These are phyloP conservation scores for Bretschneidera sinensis DNA, from an alignment of 345 rosid genomes.

Conservation along the genomic window DNA sequence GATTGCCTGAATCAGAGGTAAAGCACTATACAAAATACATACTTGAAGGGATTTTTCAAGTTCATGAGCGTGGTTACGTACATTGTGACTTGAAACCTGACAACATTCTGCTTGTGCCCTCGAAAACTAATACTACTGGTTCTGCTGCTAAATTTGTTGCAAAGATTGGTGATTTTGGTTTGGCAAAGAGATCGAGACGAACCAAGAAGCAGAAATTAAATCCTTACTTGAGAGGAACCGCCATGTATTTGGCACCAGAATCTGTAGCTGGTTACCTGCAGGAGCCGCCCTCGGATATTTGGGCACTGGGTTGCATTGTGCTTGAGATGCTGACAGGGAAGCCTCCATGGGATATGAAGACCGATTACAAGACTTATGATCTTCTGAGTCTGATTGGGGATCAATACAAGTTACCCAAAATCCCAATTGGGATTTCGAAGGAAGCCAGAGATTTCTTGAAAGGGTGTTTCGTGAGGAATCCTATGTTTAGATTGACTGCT, in stretches of 20 bases:
- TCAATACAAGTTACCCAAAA: constrained; percentile 12
- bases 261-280: constrained; percentile 13
- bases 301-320: constrained; percentile 50
- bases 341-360: constrained; percentile 40
- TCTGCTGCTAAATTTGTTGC: background rate
- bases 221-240: constrained; percentile 25
- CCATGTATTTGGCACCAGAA: constrained; percentile 38
- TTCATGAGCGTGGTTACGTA: constrained; percentile 30
- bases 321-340: constrained; percentile 47
- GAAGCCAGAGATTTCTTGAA: constrained; percentile 27
- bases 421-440: constrained; percentile 19
- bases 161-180: constrained; percentile 37
- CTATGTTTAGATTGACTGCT: constrained; percentile 19
- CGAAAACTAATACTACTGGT: background rate
- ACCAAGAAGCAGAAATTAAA: constrained; percentile 9
- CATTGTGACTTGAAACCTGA: constrained; percentile 43
- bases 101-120: constrained; percentile 27
- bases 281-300: constrained; percentile 36
- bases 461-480: constrained; percentile 19
- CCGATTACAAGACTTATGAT: background rate
- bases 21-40: constrained; percentile 25
- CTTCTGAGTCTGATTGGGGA: constrained; percentile 11
- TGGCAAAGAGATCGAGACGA: constrained; percentile 26
- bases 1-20: constrained; percentile 28
- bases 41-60: constrained; percentile 30